Conservation (phyloP, 192 early-diverging fungal genomes). For the Coemansia sp. region DNA sequence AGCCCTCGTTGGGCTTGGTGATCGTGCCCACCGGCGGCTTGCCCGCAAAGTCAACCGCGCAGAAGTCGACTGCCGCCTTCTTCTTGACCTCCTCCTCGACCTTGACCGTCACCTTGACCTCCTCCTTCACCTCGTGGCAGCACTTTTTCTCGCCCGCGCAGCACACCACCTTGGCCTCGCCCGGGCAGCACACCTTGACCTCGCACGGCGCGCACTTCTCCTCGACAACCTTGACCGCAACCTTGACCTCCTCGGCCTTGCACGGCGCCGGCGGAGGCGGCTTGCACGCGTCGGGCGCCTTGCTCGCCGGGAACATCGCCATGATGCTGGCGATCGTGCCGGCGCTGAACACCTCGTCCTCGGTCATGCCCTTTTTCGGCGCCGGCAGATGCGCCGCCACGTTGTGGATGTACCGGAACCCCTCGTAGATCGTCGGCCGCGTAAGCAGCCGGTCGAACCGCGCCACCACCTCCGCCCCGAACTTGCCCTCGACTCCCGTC, state of each 20-base stretch:
- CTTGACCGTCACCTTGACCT: conserved; percentile 47
- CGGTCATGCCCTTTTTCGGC: conserved; percentile 50
- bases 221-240: conserved; percentile 50
- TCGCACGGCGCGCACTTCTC: conserved; percentile 29
- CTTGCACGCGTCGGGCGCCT: conserved; percentile 44
- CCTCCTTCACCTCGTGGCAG: conserved; percentile 29
- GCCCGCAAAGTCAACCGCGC: conserved; percentile 44
- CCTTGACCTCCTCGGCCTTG: conserved; percentile 49
- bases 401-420: conserved; percentile 59
- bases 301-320: conserved; percentile 53
- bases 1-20: conserved; percentile 56
- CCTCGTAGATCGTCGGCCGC: conserved; percentile 55
- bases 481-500: conserved; percentile 67
- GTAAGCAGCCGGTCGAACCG: conserved; percentile 59
- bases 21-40: conserved; percentile 50
- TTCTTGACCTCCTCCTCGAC: conserved; percentile 47
- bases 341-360: conserved; percentile 50
- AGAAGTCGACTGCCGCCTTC: conserved; percentile 46
- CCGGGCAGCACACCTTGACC: conserved; percentile 20
- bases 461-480: conserved; percentile 64
- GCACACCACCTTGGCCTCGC: conserved; percentile 46
- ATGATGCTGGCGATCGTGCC: conserved; percentile 52
- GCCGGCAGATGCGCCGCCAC: conserved; percentile 51
- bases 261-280: conserved; percentile 22
- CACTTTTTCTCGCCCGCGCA: conserved; percentile 17